These are phyloP conservation scores for Aspergillus conjunctus DNA, from an alignment of 495 filamentous ascomycete species.

Conservation along the genomic window DNA sequence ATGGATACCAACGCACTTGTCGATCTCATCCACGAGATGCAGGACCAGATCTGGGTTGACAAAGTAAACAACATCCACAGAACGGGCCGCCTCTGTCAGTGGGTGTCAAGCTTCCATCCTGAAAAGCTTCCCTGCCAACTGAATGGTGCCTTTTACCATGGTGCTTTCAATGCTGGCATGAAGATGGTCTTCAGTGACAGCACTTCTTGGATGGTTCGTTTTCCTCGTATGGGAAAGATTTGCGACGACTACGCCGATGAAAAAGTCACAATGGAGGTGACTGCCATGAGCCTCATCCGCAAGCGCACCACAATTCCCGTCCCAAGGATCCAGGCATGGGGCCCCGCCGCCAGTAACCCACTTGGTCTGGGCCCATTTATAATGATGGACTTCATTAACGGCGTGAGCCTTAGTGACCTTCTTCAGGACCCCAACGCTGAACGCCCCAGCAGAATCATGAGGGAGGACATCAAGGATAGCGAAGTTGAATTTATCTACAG, in stretches of 20 bases:
- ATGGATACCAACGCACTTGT: slow-evolving; percentile 34
- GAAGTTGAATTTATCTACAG: slow-evolving; percentile 35
- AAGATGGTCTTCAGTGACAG: slow-evolving; percentile 40
- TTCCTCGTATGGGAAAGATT: slow-evolving; percentile 41
- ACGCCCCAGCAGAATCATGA: slow-evolving; percentile 25
- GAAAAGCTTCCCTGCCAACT: slow-evolving; percentile 37
- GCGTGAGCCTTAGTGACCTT: slow-evolving; percentile 32
- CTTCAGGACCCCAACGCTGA: slow-evolving; percentile 24
- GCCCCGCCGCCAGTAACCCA: slow-evolving; percentile 35
- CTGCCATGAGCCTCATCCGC: slow-evolving; percentile 36
- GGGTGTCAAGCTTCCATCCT: slow-evolving; percentile 43
- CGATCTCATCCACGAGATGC: slow-evolving; percentile 28
- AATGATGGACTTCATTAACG: slow-evolving; percentile 49
- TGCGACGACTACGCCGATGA: slow-evolving; percentile 36
- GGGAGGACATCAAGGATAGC: slow-evolving; percentile 25
- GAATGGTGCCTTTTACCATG: slow-evolving; percentile 37
- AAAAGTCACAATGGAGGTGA: slow-evolving; percentile 48
- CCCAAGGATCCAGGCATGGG: slow-evolving; percentile 43
- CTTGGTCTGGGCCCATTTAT: slow-evolving; percentile 46
- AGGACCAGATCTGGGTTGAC: slow-evolving; percentile 37
- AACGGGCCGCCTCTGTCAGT: slow-evolving; percentile 35
- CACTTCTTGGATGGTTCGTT: slow-evolving; percentile 40
- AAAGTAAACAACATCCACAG: slow-evolving; percentile 36
- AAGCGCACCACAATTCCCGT: slow-evolving; percentile 47
- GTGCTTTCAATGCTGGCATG: slow-evolving; percentile 38